Conservation (phyloP, 306 rosid species). For the Castanopsis chinensis region DNA sequence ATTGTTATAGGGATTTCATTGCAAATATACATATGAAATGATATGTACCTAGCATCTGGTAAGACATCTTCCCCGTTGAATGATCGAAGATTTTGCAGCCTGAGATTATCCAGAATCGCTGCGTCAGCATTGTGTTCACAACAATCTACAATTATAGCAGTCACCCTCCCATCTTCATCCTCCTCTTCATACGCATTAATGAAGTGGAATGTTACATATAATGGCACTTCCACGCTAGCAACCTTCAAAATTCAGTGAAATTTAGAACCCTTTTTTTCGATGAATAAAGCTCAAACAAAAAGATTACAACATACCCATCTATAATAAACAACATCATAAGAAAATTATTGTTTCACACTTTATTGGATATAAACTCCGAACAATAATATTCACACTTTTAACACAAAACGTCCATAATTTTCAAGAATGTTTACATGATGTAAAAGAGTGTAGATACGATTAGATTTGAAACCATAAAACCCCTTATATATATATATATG, state of each 20-base stretch:
- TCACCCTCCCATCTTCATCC: constrained; percentile 83
- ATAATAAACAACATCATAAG: background rate
- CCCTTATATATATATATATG: no score
- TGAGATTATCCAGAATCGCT: constrained; percentile 60
- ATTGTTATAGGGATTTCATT: no score
- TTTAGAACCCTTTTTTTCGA: no score
- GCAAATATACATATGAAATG: background rate
- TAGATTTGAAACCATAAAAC: no score
- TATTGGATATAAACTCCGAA: no score
- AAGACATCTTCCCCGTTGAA: constrained; percentile 54
- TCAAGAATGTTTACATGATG: no score
- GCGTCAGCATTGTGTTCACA: constrained; percentile 80
- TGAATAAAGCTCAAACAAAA: no score
- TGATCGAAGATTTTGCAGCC: constrained; percentile 63
- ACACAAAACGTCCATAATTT: no score
- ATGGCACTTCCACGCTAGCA: constrained; percentile 85
- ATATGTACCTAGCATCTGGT: constrained; percentile 79
- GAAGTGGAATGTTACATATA: constrained; percentile 80
- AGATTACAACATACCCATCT: background rate
- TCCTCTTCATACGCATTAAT: constrained; percentile 85
- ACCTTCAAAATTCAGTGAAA: constrained; percentile 41
- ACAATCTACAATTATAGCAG: constrained; percentile 66
- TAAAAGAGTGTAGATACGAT: no score
- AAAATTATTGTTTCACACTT: no score
- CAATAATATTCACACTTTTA: no score